Conservation (phyloP, 2,329 filamentous ascomycete genomes). For the Hysterium pulicare region DNA sequence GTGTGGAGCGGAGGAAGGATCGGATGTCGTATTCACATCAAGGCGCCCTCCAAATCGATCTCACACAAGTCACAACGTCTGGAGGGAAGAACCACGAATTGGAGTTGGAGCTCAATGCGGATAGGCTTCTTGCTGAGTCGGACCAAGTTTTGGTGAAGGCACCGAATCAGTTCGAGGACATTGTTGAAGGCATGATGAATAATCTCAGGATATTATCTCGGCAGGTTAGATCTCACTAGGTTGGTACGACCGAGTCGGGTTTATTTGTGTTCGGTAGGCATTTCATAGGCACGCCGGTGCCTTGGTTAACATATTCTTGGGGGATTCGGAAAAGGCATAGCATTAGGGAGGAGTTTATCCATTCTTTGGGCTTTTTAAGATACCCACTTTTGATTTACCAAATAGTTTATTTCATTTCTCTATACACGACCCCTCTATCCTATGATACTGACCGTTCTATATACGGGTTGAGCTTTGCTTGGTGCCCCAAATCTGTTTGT, state of each 20-base stretch:
- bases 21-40: constrained; percentile 86
- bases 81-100: constrained; percentile 71
- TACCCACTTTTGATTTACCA: no score
- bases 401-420: no score
- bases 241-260: not conserved
- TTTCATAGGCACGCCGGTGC: no score
- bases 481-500: no score
- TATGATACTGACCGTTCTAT: no score
- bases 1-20: constrained; percentile 73
- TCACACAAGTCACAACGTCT: constrained; percentile 75
- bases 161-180: constrained; percentile 49
- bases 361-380: no score
- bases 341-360: no score
- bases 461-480: no score
- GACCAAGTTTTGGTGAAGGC: constrained; percentile 53
- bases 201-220: constrained; percentile 49
- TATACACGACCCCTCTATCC: no score
- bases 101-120: constrained; percentile 70
- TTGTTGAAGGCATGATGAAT: constrained; percentile 72
- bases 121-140: constrained; percentile 64
- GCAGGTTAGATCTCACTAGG: constrained; percentile 29
- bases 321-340: not conserved
- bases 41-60: constrained; percentile 76
- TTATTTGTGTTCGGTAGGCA: no score
- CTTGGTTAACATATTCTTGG: not conserved